Base-by-base conservation (phyloP, 768 basidiomycete genomes). In the Mrakia hoshinonis region DNA sequence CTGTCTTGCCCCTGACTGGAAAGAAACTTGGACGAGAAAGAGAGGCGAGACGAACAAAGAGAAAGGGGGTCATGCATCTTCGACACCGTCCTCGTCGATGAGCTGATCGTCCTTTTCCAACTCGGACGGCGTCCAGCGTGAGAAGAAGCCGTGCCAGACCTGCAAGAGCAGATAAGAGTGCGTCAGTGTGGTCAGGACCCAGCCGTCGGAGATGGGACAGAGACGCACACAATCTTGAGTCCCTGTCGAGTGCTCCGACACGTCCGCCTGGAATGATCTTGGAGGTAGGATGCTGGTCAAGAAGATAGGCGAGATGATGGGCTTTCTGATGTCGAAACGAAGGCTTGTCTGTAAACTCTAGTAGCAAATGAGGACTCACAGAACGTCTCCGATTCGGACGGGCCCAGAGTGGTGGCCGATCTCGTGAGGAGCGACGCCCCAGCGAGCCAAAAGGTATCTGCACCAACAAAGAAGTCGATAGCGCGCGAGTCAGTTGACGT, bases 201-300 rank as follows among this genome's bases (percentile, higher is more conserved):
- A n/a, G n/a, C n/a, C n/a, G n/a, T n/a, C n/a, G 3, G 29, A 43
- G n/a, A 47, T 22, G 39, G n/a, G 60, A 9, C 34, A 47, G 60
- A 4, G 26, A 63, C 62, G 22, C 11, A 64, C 62, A 7, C 46
- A 49, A 49, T 72, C 70, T 26, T 72, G 70, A 10, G 47, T 6
- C 18, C 65, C 65, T 34, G 52, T 46, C 20, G 55, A 13, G 43
- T 51, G 65, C 39, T 72, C 70, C 18, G 65, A 67, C 34, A 72
- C 54, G 47, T 72, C 70, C 15, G 70, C 70, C 47, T 72, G 70
- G 29, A 72, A 66, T 13, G 65, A 29, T 11, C 65, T 26, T 15
- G 46, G 39, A 1, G 70, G 70, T 6, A 72, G 55, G 31, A 72
- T 61, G 20, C 62, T 63, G 22, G 20, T 26, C 15, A 38, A 36